Evolutionary conservation across 2,329 filamentous ascomycete species (phyloP), one percentile per base, ranked within the genome.

Genomic region (Scedosporium boydii): DNA sequence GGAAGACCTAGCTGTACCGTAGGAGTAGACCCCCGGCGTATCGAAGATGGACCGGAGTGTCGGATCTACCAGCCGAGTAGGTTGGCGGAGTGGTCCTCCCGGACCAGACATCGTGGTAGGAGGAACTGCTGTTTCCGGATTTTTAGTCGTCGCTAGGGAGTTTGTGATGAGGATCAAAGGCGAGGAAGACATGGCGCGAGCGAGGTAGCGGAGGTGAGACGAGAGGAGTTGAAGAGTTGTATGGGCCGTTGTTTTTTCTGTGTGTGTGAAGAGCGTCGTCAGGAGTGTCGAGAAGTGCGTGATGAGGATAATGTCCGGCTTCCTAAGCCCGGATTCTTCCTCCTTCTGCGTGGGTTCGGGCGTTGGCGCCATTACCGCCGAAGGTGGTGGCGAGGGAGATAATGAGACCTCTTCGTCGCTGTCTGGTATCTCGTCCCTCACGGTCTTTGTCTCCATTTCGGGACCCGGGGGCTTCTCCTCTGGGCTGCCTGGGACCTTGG

Each of bases 81-180:
- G 56, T n/a, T 4, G 42, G 14, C 27, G 34, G 46, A 16, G 10
- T 10, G 34, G 10, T 16, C 23, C 6, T 4, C 34, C 41, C 21
- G 42, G 48, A 26, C 48, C 38, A 1, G 10, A 29, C 27, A 23
- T 23, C 23, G 27, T 41, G 16, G 26, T 26, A 16, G 5, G 3
- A 42, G 27, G 10, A 57, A 21, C 48, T 14, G 64, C 38, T 9
- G 64, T 23, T 4, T 23, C 51, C 18, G 21, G 7, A 21, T 10
- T 14, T 26, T 41, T 44, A 14, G 58, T 4, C 16, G 58, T 26
- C 41, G 71, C 75, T 1, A 79, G 82, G 0, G 78, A 77, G 72
- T 86, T 87, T 62, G 85, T 76, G 2, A 87, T 71, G 63, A 87
- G 70, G 34, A 85, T 72, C 5, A 86, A 75, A 1, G 82, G 78